Base-by-base conservation (phyloP, 352 stramenopile species). In the Hyaloperonospora arabidopsidis region DNA sequence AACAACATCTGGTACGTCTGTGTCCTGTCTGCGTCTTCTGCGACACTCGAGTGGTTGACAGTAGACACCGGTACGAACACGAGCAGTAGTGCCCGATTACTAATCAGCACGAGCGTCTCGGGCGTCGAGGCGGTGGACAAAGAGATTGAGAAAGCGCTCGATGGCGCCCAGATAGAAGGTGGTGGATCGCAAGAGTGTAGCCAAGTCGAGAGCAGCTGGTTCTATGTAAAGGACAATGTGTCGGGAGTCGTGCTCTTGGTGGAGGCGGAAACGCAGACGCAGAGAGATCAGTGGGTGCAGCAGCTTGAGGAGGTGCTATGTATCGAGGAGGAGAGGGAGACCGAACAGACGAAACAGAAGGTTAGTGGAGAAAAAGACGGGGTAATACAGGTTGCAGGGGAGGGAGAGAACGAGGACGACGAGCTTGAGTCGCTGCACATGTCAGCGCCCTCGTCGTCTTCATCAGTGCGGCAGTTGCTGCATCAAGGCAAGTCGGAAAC, bases 1-100 rank as follows among this genome's bases (percentile, higher is more conserved):
- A 70, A 80, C 36, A 69, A 74, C 25, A 52, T 70, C 39, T 83
- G 73, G 73, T 80, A 83, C 56, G 71, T 79, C 32, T 80, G 70
- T 52, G 57, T 73, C 40, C 41, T 59, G 1, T 45, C 28, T 11
- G 44, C 57, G n/a, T 43, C 55, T 39, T 15, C 45, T 10, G 40
- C 59, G 11, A 39, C 52, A 36, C 54, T 82, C 32, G 57, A 75
- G 51, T 82, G 72, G 72, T 73, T 77, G 29, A 67, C 59, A 8
- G 48, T 78, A 35, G 61, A 72, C 23, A 50, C 57, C 10, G 63
- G 59, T 13, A 68, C 65, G 5, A 67, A 72, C 2, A 49, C 4
- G 10, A 21, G 15, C 1, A 18, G 55, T 4, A 51, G 61, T 17
- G 58, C 63, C 6, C 54, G 74, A 12, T 46, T 73, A 17, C n/a